Evolutionary conservation across 139 green algal genomes (phyloP).

Genomic region (Closterium sp.): DNA sequence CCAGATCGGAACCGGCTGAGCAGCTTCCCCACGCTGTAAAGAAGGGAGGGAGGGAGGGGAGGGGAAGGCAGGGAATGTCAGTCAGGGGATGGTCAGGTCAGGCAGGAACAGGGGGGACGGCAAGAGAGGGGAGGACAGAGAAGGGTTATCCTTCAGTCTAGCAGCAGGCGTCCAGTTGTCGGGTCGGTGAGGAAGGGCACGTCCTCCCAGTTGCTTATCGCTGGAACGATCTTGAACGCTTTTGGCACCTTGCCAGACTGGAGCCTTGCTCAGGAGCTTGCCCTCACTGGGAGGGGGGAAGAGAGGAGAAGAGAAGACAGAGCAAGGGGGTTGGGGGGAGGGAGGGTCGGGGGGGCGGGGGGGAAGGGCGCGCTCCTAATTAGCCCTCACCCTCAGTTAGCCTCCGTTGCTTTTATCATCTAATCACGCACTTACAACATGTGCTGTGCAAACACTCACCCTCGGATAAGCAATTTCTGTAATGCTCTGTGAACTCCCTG

Average conservation of each 20-base stretch:
- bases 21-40: conserved; percentile 52
- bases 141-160: conserved; percentile 81
- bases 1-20: conserved; percentile 73
- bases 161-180: conserved; percentile 83
- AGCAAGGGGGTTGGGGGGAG: background rate
- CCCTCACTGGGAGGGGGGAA: conserved; percentile 54
- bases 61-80: conserved; percentile 57
- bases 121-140: background rate
- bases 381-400: conserved; percentile 46
- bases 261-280: conserved; percentile 65
- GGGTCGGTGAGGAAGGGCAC: conserved; percentile 84
- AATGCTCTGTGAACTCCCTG: no score
- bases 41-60: background rate
- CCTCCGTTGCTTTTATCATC: conserved; percentile 60
- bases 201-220: conserved; percentile 95
- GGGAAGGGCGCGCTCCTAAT: background rate
- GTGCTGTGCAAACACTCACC: no score
- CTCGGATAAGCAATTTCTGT: no score
- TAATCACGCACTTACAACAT: no score
- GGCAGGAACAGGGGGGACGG: background rate
- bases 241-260: conserved; percentile 86
- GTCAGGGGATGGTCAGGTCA: conserved; percentile 87
- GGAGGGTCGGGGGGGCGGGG: background rate
- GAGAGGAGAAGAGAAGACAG: background rate
- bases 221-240: conserved; percentile 98